These are phyloP conservation scores for Yarrowia deformans DNA, from an alignment of 805 yeast genomes.

Conservation along the genomic window DNA sequence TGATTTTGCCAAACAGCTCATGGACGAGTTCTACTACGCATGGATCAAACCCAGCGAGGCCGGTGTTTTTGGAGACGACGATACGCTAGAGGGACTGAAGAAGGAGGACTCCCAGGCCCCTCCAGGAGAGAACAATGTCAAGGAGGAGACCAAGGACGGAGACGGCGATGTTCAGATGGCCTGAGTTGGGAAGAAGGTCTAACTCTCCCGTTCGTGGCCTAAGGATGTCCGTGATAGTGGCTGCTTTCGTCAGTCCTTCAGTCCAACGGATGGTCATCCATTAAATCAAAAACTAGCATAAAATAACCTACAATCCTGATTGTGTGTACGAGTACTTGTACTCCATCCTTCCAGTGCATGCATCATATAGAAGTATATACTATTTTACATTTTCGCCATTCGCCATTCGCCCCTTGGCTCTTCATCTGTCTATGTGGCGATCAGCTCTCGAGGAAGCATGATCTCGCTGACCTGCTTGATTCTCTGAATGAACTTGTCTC, in stretches of 20 bases:
- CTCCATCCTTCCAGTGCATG: not conserved
- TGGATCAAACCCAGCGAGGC: constrained; percentile 48
- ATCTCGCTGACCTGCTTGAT: constrained; percentile 34
- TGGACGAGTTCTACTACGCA: constrained; percentile 54
- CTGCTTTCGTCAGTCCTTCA: too few species aligned
- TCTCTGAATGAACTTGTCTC: constrained; percentile 37
- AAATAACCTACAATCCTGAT: not conserved
- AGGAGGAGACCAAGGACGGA: constrained; percentile 16
- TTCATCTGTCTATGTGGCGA: constrained; percentile 6
- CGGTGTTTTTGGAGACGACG: constrained; percentile 26
- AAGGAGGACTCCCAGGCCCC: constrained; percentile 7
- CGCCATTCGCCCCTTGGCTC: too few species aligned
- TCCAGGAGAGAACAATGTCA: not conserved
- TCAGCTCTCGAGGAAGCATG: constrained; percentile 36
- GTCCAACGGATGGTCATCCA: too few species aligned
- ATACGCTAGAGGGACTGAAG: not conserved
- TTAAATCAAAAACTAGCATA: not conserved
- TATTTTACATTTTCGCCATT: constrained; percentile 2
- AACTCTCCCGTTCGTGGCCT: too few species aligned
- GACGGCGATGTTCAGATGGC: constrained; percentile 34
- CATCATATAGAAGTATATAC: constrained; percentile 17
- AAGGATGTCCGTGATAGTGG: too few species aligned
- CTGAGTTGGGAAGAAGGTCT: not conserved
- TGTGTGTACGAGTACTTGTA: too few species aligned
- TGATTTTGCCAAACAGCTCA: constrained; percentile 54